These are phyloP conservation scores for Combretum micranthum DNA, from an alignment of 345 rosid genomes.

Conservation along the genomic window DNA sequence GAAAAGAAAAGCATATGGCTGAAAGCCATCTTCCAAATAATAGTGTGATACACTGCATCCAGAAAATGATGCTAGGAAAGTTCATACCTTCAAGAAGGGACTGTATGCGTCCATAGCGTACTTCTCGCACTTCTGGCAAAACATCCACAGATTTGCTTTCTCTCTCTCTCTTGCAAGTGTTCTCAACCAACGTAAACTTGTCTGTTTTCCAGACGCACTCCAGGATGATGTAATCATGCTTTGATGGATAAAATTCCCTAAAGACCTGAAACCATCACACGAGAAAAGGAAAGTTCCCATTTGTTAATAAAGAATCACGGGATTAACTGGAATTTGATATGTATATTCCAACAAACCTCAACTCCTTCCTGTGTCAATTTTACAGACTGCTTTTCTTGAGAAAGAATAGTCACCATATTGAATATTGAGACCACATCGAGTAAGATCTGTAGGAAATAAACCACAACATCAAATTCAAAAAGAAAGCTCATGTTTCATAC, in stretches of 20 bases:
- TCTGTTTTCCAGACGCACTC: constrained; percentile 61
- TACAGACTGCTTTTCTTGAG: constrained; percentile 66
- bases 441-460: constrained; percentile 43
- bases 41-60: too few species aligned
- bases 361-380: constrained; percentile 60
- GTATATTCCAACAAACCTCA: constrained; percentile 41
- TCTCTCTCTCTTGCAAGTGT: constrained; percentile 24
- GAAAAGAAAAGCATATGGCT: too few species aligned
- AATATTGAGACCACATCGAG: constrained; percentile 61
- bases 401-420: constrained; percentile 57
- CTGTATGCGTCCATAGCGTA: constrained; percentile 39
- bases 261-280: constrained; percentile 35
- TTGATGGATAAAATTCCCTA: constrained; percentile 69
- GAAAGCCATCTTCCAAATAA: too few species aligned
- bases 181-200: constrained; percentile 57
- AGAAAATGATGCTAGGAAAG: not conserved
- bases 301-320: not conserved
- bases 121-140: constrained; percentile 18
- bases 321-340: constrained; percentile 1
- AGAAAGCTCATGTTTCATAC: too few species aligned
- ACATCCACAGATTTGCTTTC: constrained; percentile 17
- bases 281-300: not conserved
- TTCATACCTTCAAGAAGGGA: constrained; percentile 51
- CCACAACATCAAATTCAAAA: too few species aligned
- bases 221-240: constrained; percentile 34